phyloP scores from a whole-genome alignment of 2,329 filamentous ascomycete genomes.

The Ophiostoma himal-ulmi region DNA sequence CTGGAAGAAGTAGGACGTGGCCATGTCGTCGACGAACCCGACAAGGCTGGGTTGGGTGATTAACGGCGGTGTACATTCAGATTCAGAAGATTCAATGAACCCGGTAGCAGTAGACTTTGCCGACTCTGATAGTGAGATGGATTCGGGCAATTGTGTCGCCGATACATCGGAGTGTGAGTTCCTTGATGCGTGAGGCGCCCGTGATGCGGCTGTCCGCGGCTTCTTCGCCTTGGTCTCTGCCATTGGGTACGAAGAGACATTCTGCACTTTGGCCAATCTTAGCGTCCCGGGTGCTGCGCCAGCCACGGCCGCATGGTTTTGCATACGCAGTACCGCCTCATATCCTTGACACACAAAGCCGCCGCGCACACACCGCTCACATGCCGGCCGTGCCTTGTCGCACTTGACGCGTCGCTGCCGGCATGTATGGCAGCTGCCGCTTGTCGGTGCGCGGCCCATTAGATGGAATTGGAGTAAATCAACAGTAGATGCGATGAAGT shows the following conservation, averaged over 20 bases:
- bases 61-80: neutral
- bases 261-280: constrained; percentile 28
- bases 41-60: constrained; percentile 25
- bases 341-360: constrained; percentile 30
- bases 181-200: neutral
- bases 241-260: constrained; percentile 26
- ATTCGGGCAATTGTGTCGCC: neutral
- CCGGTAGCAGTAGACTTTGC: neutral
- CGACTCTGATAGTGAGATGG: neutral
- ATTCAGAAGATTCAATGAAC: neutral
- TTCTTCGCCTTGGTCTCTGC: neutral
- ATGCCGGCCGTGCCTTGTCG: constrained; percentile 29
- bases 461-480: neutral
- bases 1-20: constrained; percentile 30
- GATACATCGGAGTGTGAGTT: neutral
- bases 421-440: constrained; percentile 31
- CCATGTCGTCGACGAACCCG: constrained; percentile 30
- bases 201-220: neutral
- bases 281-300: constrained; percentile 27
- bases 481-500: neutral
- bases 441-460: constrained; percentile 30
- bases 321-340: constrained; percentile 30
- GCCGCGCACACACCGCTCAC: constrained; percentile 28
- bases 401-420: constrained; percentile 30
- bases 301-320: constrained; percentile 28